These are phyloP conservation scores for Setaria italica DNA, from an alignment of 202 grass and related monocot genomes.

Conservation along the genomic window DNA sequence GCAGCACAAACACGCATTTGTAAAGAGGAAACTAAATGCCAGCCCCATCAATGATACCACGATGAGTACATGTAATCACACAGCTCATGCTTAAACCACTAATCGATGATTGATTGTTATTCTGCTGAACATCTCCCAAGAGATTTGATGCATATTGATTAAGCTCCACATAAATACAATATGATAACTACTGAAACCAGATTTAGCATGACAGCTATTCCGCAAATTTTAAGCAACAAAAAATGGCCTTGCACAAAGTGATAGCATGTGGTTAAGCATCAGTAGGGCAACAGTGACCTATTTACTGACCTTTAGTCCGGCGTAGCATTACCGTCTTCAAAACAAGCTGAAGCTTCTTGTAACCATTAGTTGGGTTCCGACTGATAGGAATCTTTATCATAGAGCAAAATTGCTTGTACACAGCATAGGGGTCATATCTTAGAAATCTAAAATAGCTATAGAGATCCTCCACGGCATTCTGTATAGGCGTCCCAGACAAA, in stretches of 20 bases:
- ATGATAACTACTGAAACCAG: conserved; percentile 10
- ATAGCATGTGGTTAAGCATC: not conserved
- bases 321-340: conserved; percentile 99
- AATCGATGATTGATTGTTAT: not conserved
- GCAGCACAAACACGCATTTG: not conserved
- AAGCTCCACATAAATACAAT: not conserved
- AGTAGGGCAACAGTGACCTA: not conserved
- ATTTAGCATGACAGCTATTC: not conserved
- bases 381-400: conserved; percentile 93
- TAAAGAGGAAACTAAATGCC: not conserved
- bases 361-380: conserved; percentile 76
- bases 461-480: conserved; percentile 97
- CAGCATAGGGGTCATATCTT: conserved; percentile 84
- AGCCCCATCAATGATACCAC: not conserved
- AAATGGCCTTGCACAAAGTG: not conserved
- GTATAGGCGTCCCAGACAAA: conserved; percentile 98
- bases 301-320: conserved; percentile 85
- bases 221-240: not conserved
- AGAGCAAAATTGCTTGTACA: conserved; percentile 74
- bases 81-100: not conserved
- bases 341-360: conserved; percentile 94
- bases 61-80: not conserved
- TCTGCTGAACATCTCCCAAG: conserved; percentile 1
- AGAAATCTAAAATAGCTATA: conserved; percentile 99
- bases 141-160: conserved; percentile 1